Conservation (phyloP, 1,139 yeast species). For the Kluyveromyces sp. region DNA sequence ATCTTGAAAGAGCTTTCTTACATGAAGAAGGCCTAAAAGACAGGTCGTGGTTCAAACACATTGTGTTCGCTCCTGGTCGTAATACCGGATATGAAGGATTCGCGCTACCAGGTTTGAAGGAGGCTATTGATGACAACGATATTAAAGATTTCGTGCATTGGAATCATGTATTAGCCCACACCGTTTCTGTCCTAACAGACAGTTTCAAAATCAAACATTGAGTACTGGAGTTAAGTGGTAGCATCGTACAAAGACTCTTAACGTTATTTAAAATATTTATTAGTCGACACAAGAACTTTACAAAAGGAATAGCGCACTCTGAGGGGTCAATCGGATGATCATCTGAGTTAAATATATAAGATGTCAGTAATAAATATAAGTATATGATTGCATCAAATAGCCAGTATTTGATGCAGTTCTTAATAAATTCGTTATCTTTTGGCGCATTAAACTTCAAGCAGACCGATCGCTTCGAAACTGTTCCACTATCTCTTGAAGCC, state of each 20-base stretch:
- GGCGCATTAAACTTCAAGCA: too few species aligned
- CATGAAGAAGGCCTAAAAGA: conserved; percentile 55
- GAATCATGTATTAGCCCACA: conserved; percentile 42
- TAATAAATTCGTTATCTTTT: neutral
- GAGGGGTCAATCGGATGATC: neutral
- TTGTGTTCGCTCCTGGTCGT: conserved; percentile 77
- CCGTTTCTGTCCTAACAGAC: conserved; percentile 18
- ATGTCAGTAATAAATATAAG: neutral
- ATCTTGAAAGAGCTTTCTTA: conserved; percentile 62
- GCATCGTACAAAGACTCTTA: too few species aligned
- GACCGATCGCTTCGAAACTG: too few species aligned
- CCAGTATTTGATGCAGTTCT: neutral
- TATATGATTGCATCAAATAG: neutral
- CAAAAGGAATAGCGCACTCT: too few species aligned
- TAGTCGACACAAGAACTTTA: too few species aligned
- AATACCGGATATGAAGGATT: conserved; percentile 84
- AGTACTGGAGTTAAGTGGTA: too few species aligned
- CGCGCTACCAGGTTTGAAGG: conserved; percentile 70
- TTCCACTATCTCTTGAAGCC: too few species aligned
- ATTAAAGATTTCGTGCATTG: conserved; percentile 47
- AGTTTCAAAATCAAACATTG: conserved; percentile 20
- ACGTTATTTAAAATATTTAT: too few species aligned
- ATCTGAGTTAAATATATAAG: neutral
- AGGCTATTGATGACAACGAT: conserved; percentile 68
- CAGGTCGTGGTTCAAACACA: conserved; percentile 83